Evolutionary conservation across 306 rosid species (phyloP).

Genomic region (Ormosia emarginata): DNA sequence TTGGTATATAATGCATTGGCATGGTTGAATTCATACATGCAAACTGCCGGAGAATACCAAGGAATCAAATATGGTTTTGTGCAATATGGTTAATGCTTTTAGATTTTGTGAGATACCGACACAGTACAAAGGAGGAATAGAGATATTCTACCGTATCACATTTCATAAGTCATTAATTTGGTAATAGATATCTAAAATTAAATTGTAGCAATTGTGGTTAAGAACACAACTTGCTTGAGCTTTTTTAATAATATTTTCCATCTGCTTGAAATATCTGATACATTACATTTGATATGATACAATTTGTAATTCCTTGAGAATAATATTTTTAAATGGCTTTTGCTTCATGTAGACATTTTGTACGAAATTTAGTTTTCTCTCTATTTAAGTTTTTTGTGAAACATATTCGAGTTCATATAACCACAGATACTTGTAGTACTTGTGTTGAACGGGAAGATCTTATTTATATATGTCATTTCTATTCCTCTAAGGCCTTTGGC

Average conservation of each 20-base stretch:
- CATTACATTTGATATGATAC: not conserved
- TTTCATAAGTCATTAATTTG: not conserved
- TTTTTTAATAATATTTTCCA: not conserved
- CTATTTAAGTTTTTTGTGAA: not conserved
- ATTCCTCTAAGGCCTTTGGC: not conserved
- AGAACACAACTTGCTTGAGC: not conserved
- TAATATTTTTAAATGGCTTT: not conserved
- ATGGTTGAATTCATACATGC: slow-evolving; percentile 4
- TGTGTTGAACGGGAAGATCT: not conserved
- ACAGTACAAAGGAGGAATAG: not conserved
- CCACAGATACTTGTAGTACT: not conserved
- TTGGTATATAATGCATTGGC: not conserved
- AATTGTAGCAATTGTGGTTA: not conserved
- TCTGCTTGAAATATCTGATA: not conserved
- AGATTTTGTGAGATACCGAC: not conserved
- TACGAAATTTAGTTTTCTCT: not conserved
- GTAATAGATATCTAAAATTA: not conserved
- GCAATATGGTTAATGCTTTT: not conserved
- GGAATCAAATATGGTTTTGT: not conserved
- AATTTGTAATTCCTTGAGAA: not conserved
- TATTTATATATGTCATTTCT: not conserved
- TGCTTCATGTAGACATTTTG: not conserved
- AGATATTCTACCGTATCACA: slow-evolving; percentile 15
- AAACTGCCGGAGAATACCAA: slow-evolving; percentile 2
- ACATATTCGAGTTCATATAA: not conserved